These are phyloP conservation scores for Iris macrosiphon DNA, from an alignment of 106 monocot species.

Conservation along the genomic window DNA sequence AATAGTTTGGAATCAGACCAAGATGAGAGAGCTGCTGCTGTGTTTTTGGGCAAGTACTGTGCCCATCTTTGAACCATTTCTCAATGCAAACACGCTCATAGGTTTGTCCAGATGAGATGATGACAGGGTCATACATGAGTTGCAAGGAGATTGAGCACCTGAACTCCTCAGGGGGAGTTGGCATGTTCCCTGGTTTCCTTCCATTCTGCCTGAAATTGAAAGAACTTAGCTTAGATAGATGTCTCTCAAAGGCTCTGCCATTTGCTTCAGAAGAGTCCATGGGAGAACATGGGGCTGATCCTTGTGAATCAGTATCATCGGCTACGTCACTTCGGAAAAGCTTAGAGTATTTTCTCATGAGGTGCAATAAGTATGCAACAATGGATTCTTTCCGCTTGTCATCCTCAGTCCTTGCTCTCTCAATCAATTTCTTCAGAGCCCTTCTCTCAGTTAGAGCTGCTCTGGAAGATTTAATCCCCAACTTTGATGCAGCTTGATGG, in stretches of 20 bases:
- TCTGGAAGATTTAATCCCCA: slow-evolving; percentile 74
- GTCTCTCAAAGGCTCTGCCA: slow-evolving; percentile 17
- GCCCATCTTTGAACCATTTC: slow-evolving; percentile 87
- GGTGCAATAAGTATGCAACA: slow-evolving; percentile 48
- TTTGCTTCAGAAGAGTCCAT: slow-evolving; percentile 18
- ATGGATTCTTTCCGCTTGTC: slow-evolving; percentile 75
- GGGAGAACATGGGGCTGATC: slow-evolving; percentile 62
- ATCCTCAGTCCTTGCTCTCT: slow-evolving; percentile 60
- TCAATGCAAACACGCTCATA: slow-evolving; percentile 89
- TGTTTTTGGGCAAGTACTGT: slow-evolving; percentile 88
- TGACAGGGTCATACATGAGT: slow-evolving; percentile 91
- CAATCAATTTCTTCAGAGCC: slow-evolving; percentile 74
- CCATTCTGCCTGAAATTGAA: slow-evolving; percentile 36
- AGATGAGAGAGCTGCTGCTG: slow-evolving; percentile 75
- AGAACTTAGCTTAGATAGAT: slow-evolving; percentile 37
- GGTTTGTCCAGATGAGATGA: slow-evolving; percentile 92
- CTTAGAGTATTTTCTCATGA: slow-evolving; percentile 88
- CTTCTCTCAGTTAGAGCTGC: slow-evolving; percentile 80
- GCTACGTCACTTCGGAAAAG: slow-evolving; percentile 50
- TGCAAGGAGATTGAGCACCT: slow-evolving; percentile 90
- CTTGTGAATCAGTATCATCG: slow-evolving; percentile 58
- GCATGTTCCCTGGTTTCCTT: slow-evolving; percentile 25
- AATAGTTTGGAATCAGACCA: slow-evolving; percentile 70
- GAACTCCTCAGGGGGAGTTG: slow-evolving; percentile 72
- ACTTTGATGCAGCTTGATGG: slow-evolving; percentile 46